Conservation (phyloP, 345 rosid genomes). For the Acer saccharum region DNA sequence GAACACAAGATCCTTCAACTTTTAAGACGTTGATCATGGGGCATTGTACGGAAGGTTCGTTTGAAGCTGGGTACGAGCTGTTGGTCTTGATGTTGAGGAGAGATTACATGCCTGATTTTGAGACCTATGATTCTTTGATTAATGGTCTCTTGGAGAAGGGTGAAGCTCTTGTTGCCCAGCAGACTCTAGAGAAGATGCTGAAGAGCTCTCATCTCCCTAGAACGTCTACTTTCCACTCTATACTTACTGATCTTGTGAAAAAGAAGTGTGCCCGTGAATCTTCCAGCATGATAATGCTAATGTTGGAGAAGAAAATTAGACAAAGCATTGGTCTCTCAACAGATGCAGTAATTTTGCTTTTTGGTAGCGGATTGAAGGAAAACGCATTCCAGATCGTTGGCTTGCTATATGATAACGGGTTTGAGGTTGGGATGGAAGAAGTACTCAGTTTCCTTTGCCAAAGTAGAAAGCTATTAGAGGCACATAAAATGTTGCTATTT, state of each 20-base stretch:
- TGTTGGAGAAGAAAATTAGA: constrained; percentile 64
- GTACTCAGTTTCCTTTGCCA: constrained; percentile 52
- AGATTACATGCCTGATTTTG: constrained; percentile 61
- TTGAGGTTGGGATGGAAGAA: constrained; percentile 57
- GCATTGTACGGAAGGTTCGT: constrained; percentile 67
- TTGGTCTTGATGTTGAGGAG: constrained; percentile 75
- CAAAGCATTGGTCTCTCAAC: constrained; percentile 63
- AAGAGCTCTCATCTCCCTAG: constrained; percentile 65
- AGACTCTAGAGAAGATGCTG: constrained; percentile 66
- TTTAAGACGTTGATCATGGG: constrained; percentile 73
- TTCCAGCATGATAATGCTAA: constrained; percentile 47
- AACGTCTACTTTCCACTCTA: constrained; percentile 59
- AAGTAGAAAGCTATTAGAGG: constrained; percentile 51
- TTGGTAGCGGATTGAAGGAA: constrained; percentile 39
- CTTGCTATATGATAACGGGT: constrained; percentile 59
- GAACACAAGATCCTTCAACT: constrained; percentile 74
- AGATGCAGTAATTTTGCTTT: constrained; percentile 49
- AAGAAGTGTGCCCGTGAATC: constrained; percentile 50
- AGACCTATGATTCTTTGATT: constrained; percentile 57
- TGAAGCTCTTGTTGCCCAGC: constrained; percentile 63
- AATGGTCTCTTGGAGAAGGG: constrained; percentile 57
- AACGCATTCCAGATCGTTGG: constrained; percentile 54
- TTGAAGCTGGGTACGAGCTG: constrained; percentile 59
- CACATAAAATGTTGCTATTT: constrained; percentile 53
- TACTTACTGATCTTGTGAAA: constrained; percentile 60